Percentiles rank a stretch among this genome's conserved stretches.
Evolutionary conservation across 2,329 filamentous ascomycete species (phyloP).

Genomic region (Nigrospora oryzae): DNA sequence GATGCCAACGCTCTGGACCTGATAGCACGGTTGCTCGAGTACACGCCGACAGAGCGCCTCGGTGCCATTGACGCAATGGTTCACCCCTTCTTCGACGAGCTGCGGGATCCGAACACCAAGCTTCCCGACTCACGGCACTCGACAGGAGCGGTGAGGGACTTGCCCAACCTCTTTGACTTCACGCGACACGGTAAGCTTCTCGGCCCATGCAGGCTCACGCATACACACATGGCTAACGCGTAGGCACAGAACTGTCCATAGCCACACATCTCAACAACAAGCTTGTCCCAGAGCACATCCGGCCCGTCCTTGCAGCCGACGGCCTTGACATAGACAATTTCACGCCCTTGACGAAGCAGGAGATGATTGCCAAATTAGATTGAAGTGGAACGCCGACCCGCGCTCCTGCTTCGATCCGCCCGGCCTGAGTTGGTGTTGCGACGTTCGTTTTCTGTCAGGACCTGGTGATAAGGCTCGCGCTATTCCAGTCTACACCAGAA

Average conservation of each 20-base stretch:
- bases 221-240: constrained; percentile 13
- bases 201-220: not conserved
- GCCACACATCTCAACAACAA: constrained; percentile 78
- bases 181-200: constrained; percentile 71
- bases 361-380: constrained; percentile 97
- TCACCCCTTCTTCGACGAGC: constrained; percentile 96
- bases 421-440: constrained; percentile 19
- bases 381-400: constrained; percentile 43
- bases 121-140: constrained; percentile 91
- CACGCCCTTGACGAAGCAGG: constrained; percentile 80
- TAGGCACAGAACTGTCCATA: constrained; percentile 79
- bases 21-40: constrained; percentile 88
- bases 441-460: constrained; percentile 19
- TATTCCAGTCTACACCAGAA: constrained; percentile 11
- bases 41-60: constrained; percentile 91
- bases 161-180: constrained; percentile 89
- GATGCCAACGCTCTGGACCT: constrained; percentile 88
- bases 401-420: constrained; percentile 19
- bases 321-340: constrained; percentile 93
- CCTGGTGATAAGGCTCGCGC: constrained; percentile 15
- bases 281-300: constrained; percentile 78
- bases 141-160: constrained; percentile 68
- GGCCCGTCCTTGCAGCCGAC: constrained; percentile 61
- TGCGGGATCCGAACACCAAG: constrained; percentile 83
- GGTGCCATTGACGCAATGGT: constrained; percentile 95